Percentiles rank a stretch among this genome's conserved stretches.
Conservation (phyloP, 257 asterid genomes). For the Solanum piurae region DNA sequence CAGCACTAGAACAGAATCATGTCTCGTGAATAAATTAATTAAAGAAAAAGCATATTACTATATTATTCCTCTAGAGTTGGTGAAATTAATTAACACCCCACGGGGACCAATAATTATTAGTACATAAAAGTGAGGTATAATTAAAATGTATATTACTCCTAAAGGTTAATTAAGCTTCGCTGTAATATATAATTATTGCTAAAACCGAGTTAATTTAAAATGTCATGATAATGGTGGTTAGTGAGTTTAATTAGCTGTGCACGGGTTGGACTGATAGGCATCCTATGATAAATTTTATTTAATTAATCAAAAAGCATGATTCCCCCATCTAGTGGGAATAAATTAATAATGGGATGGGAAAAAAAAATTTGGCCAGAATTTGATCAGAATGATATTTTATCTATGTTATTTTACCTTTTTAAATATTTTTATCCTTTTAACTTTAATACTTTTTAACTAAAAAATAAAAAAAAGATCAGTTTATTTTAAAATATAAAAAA, state of each 20-base stretch:
- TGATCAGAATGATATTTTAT: too few species aligned
- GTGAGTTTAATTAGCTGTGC: slow-evolving; percentile 1
- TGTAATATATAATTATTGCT: neutral
- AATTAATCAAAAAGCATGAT: neutral
- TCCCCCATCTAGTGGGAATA: neutral
- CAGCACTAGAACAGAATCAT: neutral
- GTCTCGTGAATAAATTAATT: neutral
- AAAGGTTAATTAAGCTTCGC: neutral
- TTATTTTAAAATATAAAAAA: too few species aligned
- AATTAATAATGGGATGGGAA: neutral
- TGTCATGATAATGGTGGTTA: neutral
- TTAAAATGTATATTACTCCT: neutral
- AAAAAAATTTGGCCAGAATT: too few species aligned
- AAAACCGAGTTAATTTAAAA: neutral
- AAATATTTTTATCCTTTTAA: too few species aligned
- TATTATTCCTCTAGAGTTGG: neutral
- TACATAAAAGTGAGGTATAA: neutral
- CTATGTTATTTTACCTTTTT: too few species aligned
- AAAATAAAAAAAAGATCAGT: too few species aligned
- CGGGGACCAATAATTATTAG: neutral
- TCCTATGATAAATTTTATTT: neutral
- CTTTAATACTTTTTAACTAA: too few species aligned
- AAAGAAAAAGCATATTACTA: neutral
- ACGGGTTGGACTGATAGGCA: slow-evolving; percentile 1
- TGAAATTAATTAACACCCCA: neutral